Evolutionary conservation across 108 stramenopile species (phyloP).

Genomic region (Bacterosira constricta): DNA sequence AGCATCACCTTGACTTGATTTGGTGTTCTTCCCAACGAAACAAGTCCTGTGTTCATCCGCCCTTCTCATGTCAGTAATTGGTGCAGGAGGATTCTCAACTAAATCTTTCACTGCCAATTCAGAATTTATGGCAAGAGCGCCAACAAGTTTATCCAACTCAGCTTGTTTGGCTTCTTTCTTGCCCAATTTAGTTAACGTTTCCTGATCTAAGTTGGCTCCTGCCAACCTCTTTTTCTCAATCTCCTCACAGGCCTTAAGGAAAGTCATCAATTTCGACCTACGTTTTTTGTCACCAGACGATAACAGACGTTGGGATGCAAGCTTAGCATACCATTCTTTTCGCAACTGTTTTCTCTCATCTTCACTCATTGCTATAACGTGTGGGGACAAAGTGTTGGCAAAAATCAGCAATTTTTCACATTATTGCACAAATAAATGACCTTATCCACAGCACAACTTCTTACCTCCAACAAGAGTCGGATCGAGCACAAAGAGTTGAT

Average conservation of each 20-base stretch:
- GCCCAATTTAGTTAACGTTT: slow-evolving; percentile 56
- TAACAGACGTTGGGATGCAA: slow-evolving; percentile 75
- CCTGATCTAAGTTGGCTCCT: slow-evolving; percentile 38
- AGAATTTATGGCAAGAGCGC: slow-evolving; percentile 20
- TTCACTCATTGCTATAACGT: slow-evolving; percentile 61
- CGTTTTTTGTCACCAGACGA: slow-evolving; percentile 61
- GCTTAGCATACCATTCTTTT: slow-evolving; percentile 74
- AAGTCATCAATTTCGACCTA: slow-evolving; percentile 43
- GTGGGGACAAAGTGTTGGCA: no score
- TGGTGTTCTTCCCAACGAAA: slow-evolving; percentile 79
- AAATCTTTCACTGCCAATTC: slow-evolving; percentile 63
- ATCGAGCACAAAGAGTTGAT: slow-evolving; percentile 80
- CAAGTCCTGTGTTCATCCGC: slow-evolving; percentile 77
- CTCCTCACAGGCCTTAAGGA: slow-evolving; percentile 52
- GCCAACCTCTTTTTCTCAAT: slow-evolving; percentile 42
- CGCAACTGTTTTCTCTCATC: slow-evolving; percentile 62
- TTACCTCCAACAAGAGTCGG: slow-evolving; percentile 72
- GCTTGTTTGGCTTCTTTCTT: slow-evolving; percentile 37
- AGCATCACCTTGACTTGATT: slow-evolving; percentile 53
- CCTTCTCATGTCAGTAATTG: slow-evolving; percentile 83
- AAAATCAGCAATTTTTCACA: no score
- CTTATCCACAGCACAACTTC: no score
- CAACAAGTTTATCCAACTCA: slow-evolving; percentile 58
- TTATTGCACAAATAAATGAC: no score
- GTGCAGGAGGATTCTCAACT: slow-evolving; percentile 75